phyloP scores from a whole-genome alignment of 148 eudicot species.

The Mesembryanthemum crystallinum region DNA sequence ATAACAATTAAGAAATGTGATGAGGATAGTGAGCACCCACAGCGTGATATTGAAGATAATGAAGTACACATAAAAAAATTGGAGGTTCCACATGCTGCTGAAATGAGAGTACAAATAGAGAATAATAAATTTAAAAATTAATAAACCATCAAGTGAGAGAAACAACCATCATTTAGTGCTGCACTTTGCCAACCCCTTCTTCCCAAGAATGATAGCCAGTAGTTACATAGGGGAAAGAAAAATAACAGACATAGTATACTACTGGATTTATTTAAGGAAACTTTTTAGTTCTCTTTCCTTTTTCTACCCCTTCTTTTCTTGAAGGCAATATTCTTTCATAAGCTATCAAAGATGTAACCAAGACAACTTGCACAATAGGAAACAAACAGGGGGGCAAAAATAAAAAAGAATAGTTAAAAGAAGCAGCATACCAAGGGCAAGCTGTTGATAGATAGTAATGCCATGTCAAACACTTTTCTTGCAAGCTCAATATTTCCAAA shows the following conservation, averaged over 20 bases:
- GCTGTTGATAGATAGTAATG: slow-evolving; percentile 66
- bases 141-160: neutral
- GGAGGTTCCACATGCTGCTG: too few species aligned
- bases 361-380: neutral
- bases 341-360: neutral
- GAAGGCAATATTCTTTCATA: neutral
- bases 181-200: neutral
- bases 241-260: too few species aligned
- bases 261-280: neutral
- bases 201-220: neutral
- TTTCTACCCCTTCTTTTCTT: neutral
- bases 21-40: too few species aligned
- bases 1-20: too few species aligned
- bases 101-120: too few species aligned
- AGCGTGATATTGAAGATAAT: too few species aligned
- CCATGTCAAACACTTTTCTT: slow-evolving; percentile 96
- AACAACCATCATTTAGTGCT: neutral
- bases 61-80: too few species aligned
- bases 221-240: too few species aligned
- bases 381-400: slow-evolving; percentile 1
- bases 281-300: neutral
- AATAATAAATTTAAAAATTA: too few species aligned
- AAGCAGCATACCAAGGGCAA: slow-evolving; percentile 49
- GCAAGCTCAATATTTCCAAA: slow-evolving; percentile 77
- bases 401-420: neutral